These are phyloP conservation scores for Saussurea involucrata DNA, from an alignment of 129 eudicot species.

Conservation along the genomic window DNA sequence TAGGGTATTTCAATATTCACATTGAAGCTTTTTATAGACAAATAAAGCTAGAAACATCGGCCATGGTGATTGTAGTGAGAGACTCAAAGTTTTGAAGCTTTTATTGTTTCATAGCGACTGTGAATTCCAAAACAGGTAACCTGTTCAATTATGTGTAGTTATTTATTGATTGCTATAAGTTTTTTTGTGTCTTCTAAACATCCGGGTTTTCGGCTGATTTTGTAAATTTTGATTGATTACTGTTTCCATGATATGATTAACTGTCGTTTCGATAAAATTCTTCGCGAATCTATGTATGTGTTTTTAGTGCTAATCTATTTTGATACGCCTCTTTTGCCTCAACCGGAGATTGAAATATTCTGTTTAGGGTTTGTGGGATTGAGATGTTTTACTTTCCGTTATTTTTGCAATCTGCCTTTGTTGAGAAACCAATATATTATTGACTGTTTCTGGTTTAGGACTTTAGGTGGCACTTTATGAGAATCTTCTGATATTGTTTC, in stretches of 20 bases:
- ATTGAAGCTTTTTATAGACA: not conserved
- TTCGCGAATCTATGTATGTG: not conserved
- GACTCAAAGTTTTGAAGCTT: constrained; percentile 1
- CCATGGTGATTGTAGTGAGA: not conserved
- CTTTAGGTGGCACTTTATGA: not conserved
- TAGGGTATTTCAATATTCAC: not conserved
- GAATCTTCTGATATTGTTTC: not conserved
- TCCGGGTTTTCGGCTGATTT: not conserved
- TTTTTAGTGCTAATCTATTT: not conserved
- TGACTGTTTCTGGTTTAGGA: not conserved
- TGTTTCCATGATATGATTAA: not conserved
- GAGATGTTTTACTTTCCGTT: not conserved
- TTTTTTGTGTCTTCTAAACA: not conserved
- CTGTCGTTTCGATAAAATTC: not conserved
- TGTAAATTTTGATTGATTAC: not conserved
- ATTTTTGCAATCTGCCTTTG: not conserved
- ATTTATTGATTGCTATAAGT: not conserved
- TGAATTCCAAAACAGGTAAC: constrained; percentile 15
- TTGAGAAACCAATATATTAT: not conserved
- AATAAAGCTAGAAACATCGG: not conserved
- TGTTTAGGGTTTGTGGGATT: constrained; percentile 10
- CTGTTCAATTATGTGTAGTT: not conserved
- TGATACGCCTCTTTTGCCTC: not conserved
- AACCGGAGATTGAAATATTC: not conserved
- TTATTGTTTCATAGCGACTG: not conserved